These are phyloP conservation scores for Camelina laxa DNA, from an alignment of 345 rosid species.

Conservation along the genomic window DNA sequence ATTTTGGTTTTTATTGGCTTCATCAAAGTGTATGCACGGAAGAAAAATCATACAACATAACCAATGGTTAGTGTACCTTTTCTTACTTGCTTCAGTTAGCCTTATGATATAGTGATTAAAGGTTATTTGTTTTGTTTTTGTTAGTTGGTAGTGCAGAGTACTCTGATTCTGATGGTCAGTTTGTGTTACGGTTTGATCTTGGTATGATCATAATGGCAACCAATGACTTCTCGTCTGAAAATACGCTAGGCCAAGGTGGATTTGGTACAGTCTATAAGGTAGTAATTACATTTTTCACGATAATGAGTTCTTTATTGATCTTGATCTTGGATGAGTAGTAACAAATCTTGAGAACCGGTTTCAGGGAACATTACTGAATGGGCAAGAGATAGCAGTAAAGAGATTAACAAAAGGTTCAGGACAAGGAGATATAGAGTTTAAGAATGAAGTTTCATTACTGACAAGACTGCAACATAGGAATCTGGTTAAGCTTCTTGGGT, in stretches of 20 bases:
- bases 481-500: conserved; percentile 56
- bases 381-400: conserved; percentile 54
- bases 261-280: conserved; percentile 55
- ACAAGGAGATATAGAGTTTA: conserved; percentile 55
- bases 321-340: not conserved
- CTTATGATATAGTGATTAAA: not conserved
- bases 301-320: not conserved
- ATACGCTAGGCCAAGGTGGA: conserved; percentile 52
- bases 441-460: conserved; percentile 51
- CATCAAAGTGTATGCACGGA: not conserved
- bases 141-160: conserved; percentile 6
- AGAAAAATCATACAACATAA: not conserved
- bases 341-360: not conserved
- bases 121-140: not conserved
- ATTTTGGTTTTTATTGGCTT: not conserved
- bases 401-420: conserved; percentile 43
- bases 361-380: conserved; percentile 50
- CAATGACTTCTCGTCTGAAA: conserved; percentile 37
- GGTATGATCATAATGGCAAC: conserved; percentile 22
- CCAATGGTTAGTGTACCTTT: conserved; percentile 5
- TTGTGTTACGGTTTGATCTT: conserved; percentile 33
- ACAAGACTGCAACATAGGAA: conserved; percentile 59
- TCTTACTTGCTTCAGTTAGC: not conserved
- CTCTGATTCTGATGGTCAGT: conserved; percentile 20
- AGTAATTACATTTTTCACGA: not conserved